Conservation (phyloP, 495 filamentous ascomycete genomes). For the Penicillium malachiteum region DNA sequence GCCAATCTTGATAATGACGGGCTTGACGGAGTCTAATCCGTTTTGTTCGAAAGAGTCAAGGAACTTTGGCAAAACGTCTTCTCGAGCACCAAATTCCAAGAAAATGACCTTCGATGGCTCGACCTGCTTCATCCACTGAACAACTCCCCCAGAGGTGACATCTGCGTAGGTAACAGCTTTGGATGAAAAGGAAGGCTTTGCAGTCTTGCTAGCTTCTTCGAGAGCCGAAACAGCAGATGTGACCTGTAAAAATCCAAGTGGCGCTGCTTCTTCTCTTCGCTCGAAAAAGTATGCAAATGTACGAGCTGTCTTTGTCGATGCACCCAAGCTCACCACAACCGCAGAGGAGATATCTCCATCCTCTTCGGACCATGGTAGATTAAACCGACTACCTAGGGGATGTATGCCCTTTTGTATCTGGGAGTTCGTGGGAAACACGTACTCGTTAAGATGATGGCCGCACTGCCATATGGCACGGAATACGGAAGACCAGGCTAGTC, state of each 20-base stretch:
- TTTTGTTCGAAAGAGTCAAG: slow-evolving; percentile 23
- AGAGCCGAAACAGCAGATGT: slow-evolving; percentile 20
- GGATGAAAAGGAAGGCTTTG: slow-evolving; percentile 12
- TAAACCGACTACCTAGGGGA: slow-evolving; percentile 26
- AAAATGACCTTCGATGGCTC: slow-evolving; percentile 44
- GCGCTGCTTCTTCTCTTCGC: slow-evolving; percentile 5
- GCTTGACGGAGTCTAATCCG: slow-evolving; percentile 12
- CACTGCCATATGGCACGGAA: slow-evolving; percentile 45
- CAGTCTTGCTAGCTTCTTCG: slow-evolving; percentile 28
- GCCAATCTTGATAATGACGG: slow-evolving; percentile 40
- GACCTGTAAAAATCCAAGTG: slow-evolving; percentile 30
- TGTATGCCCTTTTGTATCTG: slow-evolving; percentile 26
- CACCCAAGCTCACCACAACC: slow-evolving; percentile 40
- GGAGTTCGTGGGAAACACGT: slow-evolving; percentile 40
- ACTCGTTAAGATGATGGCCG: slow-evolving; percentile 46
- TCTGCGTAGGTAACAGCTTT: slow-evolving; percentile 27
- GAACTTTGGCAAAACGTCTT: slow-evolving; percentile 34
- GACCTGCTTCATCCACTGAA: slow-evolving; percentile 17
- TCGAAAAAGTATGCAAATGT: slow-evolving; percentile 36
- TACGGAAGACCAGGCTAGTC: slow-evolving; percentile 39
- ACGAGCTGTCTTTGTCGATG: slow-evolving; percentile 52
- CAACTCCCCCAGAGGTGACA: slow-evolving; percentile 1
- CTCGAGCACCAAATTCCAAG: slow-evolving; percentile 53
- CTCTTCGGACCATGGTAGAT: slow-evolving; percentile 35
- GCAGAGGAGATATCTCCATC: slow-evolving; percentile 47